phyloP scores from a whole-genome alignment of 345 rosid genomes.

The Turnera subulata region DNA sequence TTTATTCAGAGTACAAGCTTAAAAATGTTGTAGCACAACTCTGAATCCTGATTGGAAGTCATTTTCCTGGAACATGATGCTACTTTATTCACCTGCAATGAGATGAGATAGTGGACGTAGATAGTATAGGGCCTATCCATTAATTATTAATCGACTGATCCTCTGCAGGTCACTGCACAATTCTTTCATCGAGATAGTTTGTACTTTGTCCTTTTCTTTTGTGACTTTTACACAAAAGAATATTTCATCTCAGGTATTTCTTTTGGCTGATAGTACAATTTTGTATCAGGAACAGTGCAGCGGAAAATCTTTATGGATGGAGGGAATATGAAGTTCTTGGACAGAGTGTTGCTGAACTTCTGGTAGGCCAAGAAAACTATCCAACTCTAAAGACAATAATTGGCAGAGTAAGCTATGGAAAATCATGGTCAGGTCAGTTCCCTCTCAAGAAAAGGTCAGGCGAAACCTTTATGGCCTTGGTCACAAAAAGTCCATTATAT shows the following conservation, averaged over 20 bases:
- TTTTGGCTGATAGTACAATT: not conserved
- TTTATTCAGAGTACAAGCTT: too few relatives aligned
- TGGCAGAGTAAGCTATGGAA: conserved; percentile 44
- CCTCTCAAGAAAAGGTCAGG: conserved; percentile 72
- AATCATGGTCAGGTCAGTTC: conserved; percentile 84
- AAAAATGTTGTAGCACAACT: too few relatives aligned
- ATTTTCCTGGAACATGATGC: too few relatives aligned
- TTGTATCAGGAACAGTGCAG: conserved; percentile 67
- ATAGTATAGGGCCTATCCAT: too few relatives aligned
- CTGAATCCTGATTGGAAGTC: too few relatives aligned
- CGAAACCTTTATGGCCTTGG: conserved; percentile 60
- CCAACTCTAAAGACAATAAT: conserved; percentile 36
- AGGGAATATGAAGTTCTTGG: conserved; percentile 63
- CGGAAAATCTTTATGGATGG: conserved; percentile 84
- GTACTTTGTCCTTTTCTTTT: not conserved
- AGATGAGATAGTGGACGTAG: too few relatives aligned
- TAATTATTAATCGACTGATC: too few relatives aligned
- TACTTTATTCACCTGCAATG: too few relatives aligned
- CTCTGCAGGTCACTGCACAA: too few relatives aligned
- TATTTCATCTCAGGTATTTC: not conserved
- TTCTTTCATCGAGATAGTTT: not conserved
- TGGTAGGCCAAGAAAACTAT: conserved; percentile 54
- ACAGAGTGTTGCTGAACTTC: conserved; percentile 41
- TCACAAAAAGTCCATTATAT: conserved; percentile 61
- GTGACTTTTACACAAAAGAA: not conserved